Evolutionary conservation across 441 rosid species (phyloP).

Genomic region (Kokia cookei): DNA sequence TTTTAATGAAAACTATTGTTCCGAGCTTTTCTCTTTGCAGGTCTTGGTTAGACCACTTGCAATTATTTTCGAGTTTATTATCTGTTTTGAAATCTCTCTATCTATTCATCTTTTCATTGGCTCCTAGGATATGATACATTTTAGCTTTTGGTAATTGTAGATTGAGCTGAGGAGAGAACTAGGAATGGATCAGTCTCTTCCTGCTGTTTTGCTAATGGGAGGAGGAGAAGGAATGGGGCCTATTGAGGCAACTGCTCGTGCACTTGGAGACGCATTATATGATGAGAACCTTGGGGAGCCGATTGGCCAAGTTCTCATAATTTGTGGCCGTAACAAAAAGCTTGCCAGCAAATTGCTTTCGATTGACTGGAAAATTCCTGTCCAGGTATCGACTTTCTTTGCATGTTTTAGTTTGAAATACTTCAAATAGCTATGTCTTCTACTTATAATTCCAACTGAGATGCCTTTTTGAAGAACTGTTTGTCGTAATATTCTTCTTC

Average conservation of each 20-base stretch:
- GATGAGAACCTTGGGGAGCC: slow-evolving; percentile 74
- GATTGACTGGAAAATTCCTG: slow-evolving; percentile 81
- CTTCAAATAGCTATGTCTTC: background rate
- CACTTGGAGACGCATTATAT: slow-evolving; percentile 76
- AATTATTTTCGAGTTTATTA: background rate
- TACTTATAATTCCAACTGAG: background rate
- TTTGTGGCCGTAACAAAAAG: slow-evolving; percentile 93
- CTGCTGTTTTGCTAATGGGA: slow-evolving; percentile 93
- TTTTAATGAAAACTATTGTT: background rate
- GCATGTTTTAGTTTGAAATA: background rate
- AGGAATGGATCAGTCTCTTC: slow-evolving; percentile 87
- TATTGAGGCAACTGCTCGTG: slow-evolving; percentile 85
- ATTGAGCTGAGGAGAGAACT: slow-evolving; percentile 70
- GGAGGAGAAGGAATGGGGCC: slow-evolving; percentile 99
- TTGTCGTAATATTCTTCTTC: background rate
- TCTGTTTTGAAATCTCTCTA: too few relatives aligned
- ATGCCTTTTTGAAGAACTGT: background rate
- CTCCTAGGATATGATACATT: slow-evolving; percentile 1
- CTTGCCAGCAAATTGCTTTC: slow-evolving; percentile 63
- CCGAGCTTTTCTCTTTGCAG: background rate
- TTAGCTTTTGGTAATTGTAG: slow-evolving; percentile 25
- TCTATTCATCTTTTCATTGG: background rate
- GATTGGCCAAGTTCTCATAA: slow-evolving; percentile 78
- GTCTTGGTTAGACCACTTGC: background rate
- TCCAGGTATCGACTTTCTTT: slow-evolving; percentile 48